Base-by-base conservation (phyloP, 1,139 yeast genomes). In the Nadsonia commutata region DNA sequence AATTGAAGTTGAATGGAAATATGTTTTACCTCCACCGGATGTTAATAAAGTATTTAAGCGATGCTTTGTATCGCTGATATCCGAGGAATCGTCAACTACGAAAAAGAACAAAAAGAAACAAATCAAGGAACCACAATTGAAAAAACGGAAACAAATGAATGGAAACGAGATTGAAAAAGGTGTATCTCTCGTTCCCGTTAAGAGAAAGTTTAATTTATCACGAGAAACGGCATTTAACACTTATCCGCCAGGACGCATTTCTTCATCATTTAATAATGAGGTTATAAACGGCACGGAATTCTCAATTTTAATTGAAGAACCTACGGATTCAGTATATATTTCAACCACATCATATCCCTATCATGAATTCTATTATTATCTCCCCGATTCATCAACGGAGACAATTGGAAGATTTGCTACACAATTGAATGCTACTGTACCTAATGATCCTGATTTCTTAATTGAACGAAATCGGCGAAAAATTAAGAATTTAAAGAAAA, bases 1-100 rank as follows among this genome's bases (percentile, higher is more conserved):
- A 9, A 37, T 56, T 6, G 60, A 56, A 39, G 54, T 56, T 2
- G 54, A 46, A 4, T 55, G 56, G 54, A 51, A 48, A 31, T 53
- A 56, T 54, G 42, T 55, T 4, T 43, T 43, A 11, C 37, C 40
- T 2, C 39, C 45, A 3, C 45, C 44, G 7, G 27, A 22, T 11
- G 9, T 22, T 22, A 22, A 22, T 7, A 22, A 11, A 11, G 27
- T 22, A 7, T 7, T 22, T 22, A 22, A 22, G 11, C 7, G 27
- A 11, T 7, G 27, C 27, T 22, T 22, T 22, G 11, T 22, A 11
- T 11, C n/a, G n/a, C n/a, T n/a, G n/a, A n/a, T n/a, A n/a, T n/a
- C n/a, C n/a, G n/a, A n/a, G n/a, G n/a, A n/a, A n/a, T n/a, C n/a
- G n/a, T n/a, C n/a, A n/a, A n/a, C n/a, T n/a, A n/a, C n/a, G n/a